Conservation (phyloP, 352 stramenopile genomes). For the Pythium coloratum region DNA sequence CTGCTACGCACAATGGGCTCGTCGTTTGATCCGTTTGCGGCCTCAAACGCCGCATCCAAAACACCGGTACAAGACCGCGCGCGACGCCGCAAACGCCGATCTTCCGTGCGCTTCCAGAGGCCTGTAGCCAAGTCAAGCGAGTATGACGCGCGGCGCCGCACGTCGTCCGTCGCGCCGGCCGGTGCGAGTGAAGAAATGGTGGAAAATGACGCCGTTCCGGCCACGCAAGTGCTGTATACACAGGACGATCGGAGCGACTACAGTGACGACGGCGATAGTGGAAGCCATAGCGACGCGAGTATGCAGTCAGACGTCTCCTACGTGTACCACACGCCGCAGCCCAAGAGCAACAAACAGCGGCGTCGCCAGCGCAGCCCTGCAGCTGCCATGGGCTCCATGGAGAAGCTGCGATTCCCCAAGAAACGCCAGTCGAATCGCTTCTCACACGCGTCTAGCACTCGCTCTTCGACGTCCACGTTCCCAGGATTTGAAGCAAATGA, state of each 20-base stretch:
- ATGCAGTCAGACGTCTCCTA: slow-evolving; percentile 50
- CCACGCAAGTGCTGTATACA: slow-evolving; percentile 26
- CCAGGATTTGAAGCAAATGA: slow-evolving; percentile 64
- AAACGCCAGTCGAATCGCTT: slow-evolving; percentile 9
- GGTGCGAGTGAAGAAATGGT: neutral
- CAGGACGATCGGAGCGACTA: slow-evolving; percentile 8
- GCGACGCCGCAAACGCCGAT: slow-evolving; percentile 5
- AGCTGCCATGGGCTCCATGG: slow-evolving; percentile 16
- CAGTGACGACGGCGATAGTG: slow-evolving; percentile 2
- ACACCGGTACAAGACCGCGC: neutral
- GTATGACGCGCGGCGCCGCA: neutral
- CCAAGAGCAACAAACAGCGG: slow-evolving; percentile 5
- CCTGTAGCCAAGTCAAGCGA: slow-evolving; percentile 1
- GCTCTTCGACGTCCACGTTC: slow-evolving; percentile 42
- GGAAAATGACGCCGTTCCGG: neutral
- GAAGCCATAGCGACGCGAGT: slow-evolving; percentile 32
- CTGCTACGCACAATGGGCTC: slow-evolving; percentile 34
- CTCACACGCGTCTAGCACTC: neutral
- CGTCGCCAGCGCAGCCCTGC: slow-evolving; percentile 22
- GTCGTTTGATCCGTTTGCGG: slow-evolving; percentile 22
- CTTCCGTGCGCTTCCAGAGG: slow-evolving; percentile 30
- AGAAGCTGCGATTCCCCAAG: slow-evolving; percentile 12
- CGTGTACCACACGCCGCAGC: slow-evolving; percentile 60
- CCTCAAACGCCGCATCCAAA: neutral
- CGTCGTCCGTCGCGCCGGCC: neutral